These are phyloP conservation scores for Amanita rubescens DNA, from an alignment of 768 basidiomycete species.

Conservation along the genomic window DNA sequence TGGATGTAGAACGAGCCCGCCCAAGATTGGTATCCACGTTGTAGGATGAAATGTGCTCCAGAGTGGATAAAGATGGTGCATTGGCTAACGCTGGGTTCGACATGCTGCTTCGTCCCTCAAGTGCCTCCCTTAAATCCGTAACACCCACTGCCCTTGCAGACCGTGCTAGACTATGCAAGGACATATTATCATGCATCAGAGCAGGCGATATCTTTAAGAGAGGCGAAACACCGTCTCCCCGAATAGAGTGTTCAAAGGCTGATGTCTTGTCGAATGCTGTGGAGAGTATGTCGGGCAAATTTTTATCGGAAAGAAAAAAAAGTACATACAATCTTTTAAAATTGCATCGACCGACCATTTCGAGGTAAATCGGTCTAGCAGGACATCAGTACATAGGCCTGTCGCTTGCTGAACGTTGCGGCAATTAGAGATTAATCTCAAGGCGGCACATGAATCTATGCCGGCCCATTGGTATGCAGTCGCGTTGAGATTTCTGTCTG, in stretches of 20 bases:
- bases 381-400: constrained; percentile 48
- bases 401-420: constrained; percentile 53
- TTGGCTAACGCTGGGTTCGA: constrained; percentile 65
- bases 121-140: constrained; percentile 78
- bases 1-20: constrained; percentile 47
- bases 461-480: constrained; percentile 28
- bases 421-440: constrained; percentile 49
- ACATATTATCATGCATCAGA: constrained; percentile 88
- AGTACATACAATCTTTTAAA: constrained; percentile 61
- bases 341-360: constrained; percentile 75
- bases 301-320: constrained; percentile 2
- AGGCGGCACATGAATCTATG: constrained; percentile 45
- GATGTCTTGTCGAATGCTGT: constrained; percentile 50
- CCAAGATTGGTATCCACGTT: constrained; percentile 30
- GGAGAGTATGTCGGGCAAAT: neutral
- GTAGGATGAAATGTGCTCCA: constrained; percentile 58
- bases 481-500: constrained; percentile 3
- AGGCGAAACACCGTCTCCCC: constrained; percentile 65
- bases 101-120: constrained; percentile 80
- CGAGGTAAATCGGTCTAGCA: constrained; percentile 46
- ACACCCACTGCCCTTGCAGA: constrained; percentile 81
- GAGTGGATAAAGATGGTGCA: constrained; percentile 71
- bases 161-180: constrained; percentile 75
- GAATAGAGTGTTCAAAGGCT: constrained; percentile 44
- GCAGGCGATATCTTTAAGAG: constrained; percentile 77